phyloP scores from a whole-genome alignment of 176 grass and related monocot genomes.

The Zoysia japonica region DNA sequence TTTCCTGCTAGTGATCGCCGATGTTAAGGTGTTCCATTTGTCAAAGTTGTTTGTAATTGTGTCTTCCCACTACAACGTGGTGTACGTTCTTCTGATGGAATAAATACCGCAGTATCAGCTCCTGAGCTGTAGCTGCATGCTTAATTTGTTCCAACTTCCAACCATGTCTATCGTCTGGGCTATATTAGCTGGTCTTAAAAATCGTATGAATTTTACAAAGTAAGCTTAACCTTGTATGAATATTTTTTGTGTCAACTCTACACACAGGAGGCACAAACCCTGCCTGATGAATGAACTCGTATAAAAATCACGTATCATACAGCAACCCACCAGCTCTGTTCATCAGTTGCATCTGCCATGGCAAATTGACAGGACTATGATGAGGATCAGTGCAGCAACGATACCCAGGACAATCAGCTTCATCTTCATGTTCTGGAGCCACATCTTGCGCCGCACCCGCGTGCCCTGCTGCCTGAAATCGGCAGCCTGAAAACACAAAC shows the following conservation, averaged over 20 bases:
- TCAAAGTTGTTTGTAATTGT: neutral
- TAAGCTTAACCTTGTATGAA: too few species aligned
- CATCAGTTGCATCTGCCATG: constrained; percentile 43
- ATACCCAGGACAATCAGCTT: constrained; percentile 72
- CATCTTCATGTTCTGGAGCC: constrained; percentile 93
- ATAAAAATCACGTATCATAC: too few species aligned
- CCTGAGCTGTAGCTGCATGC: neutral
- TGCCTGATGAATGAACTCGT: neutral
- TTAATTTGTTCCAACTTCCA: neutral
- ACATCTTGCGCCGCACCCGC: constrained; percentile 72
- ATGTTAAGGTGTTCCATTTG: neutral
- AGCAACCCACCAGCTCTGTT: neutral
- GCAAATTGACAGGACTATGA: constrained; percentile 75
- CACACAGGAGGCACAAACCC: too few species aligned
- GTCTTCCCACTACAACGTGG: neutral
- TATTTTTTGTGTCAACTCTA: too few species aligned
- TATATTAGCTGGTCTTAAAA: too few species aligned
- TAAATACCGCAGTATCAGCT: neutral
- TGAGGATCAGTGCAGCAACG: constrained; percentile 64
- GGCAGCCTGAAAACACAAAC: constrained; percentile 37
- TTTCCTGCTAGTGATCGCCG: too few species aligned
- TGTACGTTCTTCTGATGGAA: neutral
- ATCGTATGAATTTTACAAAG: too few species aligned
- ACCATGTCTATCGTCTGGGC: too few species aligned
- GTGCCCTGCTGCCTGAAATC: constrained; percentile 67